Base-by-base conservation (phyloP, 129 eudicot species). In the Saposhnikovia divaricata region DNA sequence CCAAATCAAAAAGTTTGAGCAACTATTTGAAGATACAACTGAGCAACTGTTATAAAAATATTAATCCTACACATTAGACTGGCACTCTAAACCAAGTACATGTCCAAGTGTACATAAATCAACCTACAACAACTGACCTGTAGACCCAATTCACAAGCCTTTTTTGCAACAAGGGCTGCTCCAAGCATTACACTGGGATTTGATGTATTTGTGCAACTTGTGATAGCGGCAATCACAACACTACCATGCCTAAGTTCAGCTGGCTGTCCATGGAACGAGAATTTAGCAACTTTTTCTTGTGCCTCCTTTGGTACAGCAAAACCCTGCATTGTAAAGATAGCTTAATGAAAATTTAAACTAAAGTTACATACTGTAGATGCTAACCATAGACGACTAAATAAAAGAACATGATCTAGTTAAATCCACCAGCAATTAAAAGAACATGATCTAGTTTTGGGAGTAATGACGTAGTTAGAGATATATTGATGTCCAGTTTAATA, bases 151-250 rank as follows among this genome's bases (percentile, higher is more conserved):
- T 95, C 97, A 84, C 90, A 88, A 40, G 99, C 99, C 82, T 95
- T 95, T 83, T 95, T 95, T 12, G 97, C 97, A 79, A 95, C 99
- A 81, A 95, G 93, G 84, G 86, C 99, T 65, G 99, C 99, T 83
- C 97, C 99, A 85, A 95, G 93, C 99, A 95, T 95, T 68, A 95
- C 99, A 90, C 99, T 95, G 45, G 99, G 99, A 87, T 95, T 95
- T 81, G 99, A 95, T 81, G 99, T 95, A 84, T 95, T 95, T 76
- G 99, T 95, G 86, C 99, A 95, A 50, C 99, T 95, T 75, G 99
- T 95, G 51, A 95, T 92, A 61, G 99, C 99, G 51, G 99, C 99
- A 80, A 95, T 95, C 82, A 95, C 99, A 83, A 95, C 97, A 81
- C 99, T 95, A 9, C 98, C 98, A 83, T 95, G 97, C 84, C 80